A percentile compares a stretch with the other conserved stretches of the same genome.
Conservation (phyloP, 805 yeast genomes). For the Nakazawaea laoshanensis region DNA sequence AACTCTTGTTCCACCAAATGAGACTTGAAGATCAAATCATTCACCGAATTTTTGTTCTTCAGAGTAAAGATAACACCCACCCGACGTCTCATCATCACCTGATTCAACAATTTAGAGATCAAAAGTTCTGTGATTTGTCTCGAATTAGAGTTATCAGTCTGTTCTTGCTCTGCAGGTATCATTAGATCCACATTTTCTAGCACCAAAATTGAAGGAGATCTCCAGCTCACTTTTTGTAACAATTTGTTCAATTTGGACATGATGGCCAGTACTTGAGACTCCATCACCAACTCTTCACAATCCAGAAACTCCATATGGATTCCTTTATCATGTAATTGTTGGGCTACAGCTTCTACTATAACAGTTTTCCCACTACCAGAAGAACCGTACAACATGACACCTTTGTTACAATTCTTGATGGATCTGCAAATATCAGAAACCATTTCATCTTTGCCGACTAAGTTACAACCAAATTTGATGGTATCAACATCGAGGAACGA, state of each 20-base stretch:
- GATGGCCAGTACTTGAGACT: constrained; percentile 40
- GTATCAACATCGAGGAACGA: not conserved
- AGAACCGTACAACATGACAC: constrained; percentile 61
- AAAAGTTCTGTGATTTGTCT: constrained; percentile 60
- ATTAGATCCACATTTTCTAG: constrained; percentile 74
- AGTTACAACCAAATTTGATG: constrained; percentile 11
- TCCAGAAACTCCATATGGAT: constrained; percentile 38
- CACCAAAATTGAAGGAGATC: constrained; percentile 64
- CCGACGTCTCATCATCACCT: constrained; percentile 34
- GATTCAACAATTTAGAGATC: constrained; percentile 29
- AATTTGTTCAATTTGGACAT: constrained; percentile 36
- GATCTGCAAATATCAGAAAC: constrained; percentile 30
- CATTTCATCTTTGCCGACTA: constrained; percentile 51
- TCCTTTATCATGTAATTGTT: constrained; percentile 30
- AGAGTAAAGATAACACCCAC: constrained; percentile 58
- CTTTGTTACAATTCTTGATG: constrained; percentile 36
- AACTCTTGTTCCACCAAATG: constrained; percentile 63
- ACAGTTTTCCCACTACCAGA: constrained; percentile 80
- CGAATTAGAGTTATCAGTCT: constrained; percentile 49
- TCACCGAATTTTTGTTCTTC: constrained; percentile 55
- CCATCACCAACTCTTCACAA: constrained; percentile 51
- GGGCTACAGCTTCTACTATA: constrained; percentile 33
- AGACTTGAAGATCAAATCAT: constrained; percentile 50
- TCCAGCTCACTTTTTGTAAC: constrained; percentile 48
- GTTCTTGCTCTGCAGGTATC: constrained; percentile 54